Percentiles rank a stretch among this genome's conserved stretches.
Evolutionary conservation across 1,284 basidiomycete species (phyloP).

Genomic region (Leccinum solheimii): DNA sequence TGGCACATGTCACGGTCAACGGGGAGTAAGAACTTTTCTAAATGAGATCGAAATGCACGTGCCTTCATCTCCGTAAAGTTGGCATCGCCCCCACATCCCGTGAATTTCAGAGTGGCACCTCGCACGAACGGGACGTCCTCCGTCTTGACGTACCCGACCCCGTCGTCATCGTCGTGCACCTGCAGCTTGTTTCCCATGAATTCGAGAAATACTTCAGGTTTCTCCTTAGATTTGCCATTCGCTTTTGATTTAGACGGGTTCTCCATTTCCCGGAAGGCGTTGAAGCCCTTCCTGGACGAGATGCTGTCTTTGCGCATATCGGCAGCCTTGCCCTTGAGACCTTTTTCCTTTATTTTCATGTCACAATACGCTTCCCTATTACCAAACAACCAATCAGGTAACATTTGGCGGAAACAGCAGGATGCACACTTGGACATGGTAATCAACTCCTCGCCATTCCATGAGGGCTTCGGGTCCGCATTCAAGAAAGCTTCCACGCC

Average conservation of each 20-base stretch:
- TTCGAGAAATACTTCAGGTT: conserved; percentile 66
- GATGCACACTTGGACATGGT: conserved; percentile 82
- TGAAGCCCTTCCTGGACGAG: conserved; percentile 64
- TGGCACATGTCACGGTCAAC: neutral
- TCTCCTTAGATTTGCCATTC: conserved; percentile 41
- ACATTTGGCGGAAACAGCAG: neutral
- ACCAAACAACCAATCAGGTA: neutral
- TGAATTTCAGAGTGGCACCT: conserved; percentile 76
- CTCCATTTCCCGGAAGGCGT: conserved; percentile 87
- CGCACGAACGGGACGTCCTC: conserved; percentile 72
- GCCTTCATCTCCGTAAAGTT: conserved; percentile 74
- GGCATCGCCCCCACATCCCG: conserved; percentile 66
- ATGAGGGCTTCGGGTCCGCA: conserved; percentile 77
- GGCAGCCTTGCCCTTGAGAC: conserved; percentile 69
- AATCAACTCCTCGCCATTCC: conserved; percentile 72
- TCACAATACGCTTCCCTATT: conserved; percentile 85
- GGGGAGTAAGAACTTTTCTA: neutral
- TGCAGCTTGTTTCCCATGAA: conserved; percentile 67
- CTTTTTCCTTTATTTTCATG: conserved; percentile 98
- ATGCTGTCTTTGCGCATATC: conserved; percentile 54
- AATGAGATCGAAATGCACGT: conserved; percentile 1
- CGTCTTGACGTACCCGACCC: conserved; percentile 60
- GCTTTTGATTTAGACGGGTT: conserved; percentile 42
- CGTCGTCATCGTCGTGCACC: conserved; percentile 61
- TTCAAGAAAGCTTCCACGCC: conserved; percentile 78